Evolutionary conservation across 179 eudicot genomes (phyloP).

Genomic region (Silene noctiflora): DNA sequence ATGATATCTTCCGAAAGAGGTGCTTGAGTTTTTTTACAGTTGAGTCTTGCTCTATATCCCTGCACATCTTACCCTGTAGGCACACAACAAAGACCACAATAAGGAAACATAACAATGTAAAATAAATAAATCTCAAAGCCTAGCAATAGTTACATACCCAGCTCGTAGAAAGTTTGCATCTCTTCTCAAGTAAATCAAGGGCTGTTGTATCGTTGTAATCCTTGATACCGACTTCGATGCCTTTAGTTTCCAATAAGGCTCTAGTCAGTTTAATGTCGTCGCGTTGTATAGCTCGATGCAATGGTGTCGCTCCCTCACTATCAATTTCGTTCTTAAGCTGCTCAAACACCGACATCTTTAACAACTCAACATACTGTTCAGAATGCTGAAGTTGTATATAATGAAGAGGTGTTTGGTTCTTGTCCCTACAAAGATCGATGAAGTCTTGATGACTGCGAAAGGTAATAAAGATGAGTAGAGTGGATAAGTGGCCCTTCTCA

Average conservation of each 20-base stretch:
- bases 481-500: constrained; percentile 8
- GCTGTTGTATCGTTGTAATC: background rate
- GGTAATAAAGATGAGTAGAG: background rate
- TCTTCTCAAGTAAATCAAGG: no score
- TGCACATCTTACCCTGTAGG: constrained; percentile 2
- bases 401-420: background rate
- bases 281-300: constrained; percentile 2
- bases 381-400: background rate
- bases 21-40: background rate
- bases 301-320: constrained; percentile 4
- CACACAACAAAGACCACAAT: background rate
- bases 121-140: no score
- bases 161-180: background rate
- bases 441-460: background rate
- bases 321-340: background rate
- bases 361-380: background rate
- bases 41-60: background rate
- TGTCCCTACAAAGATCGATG: background rate
- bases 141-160: background rate
- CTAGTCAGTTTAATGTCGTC: background rate
- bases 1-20: background rate
- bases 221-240: background rate
- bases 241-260: background rate
- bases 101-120: no score
- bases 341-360: background rate